These are phyloP conservation scores for Pythium chondricola DNA, from an alignment of 352 stramenopile genomes.

Conservation along the genomic window DNA sequence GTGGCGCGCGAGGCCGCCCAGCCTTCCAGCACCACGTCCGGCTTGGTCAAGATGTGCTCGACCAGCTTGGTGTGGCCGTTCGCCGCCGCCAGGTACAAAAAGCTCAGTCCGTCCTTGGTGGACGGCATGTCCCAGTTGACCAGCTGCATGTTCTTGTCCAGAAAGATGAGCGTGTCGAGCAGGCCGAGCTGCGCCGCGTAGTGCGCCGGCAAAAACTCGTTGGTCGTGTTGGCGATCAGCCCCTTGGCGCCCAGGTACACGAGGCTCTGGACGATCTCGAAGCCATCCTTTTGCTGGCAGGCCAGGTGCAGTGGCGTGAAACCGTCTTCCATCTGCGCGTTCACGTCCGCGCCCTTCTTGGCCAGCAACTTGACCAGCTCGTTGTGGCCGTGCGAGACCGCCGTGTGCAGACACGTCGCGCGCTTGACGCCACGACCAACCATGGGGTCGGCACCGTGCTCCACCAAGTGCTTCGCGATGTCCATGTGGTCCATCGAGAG, in stretches of 20 bases:
- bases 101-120: constrained; percentile 16
- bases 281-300: constrained; percentile 19
- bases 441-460: constrained; percentile 22
- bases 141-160: constrained; percentile 20
- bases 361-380: constrained; percentile 17
- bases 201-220: constrained; percentile 18
- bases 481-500: constrained; percentile 19
- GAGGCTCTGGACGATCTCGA: constrained; percentile 12
- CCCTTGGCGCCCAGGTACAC: constrained; percentile 18
- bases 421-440: constrained; percentile 16
- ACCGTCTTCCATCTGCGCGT: constrained; percentile 24
- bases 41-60: constrained; percentile 9
- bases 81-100: constrained; percentile 16
- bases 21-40: constrained; percentile 14
- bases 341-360: constrained; percentile 14
- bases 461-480: constrained; percentile 14
- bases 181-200: constrained; percentile 21
- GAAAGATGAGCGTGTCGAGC: constrained; percentile 12
- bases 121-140: constrained; percentile 19
- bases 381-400: constrained; percentile 19
- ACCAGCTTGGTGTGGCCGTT: constrained; percentile 20
- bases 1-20: constrained; percentile 25
- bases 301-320: constrained; percentile 22
- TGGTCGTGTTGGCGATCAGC: constrained; percentile 10
- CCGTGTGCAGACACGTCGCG: constrained; percentile 22